phyloP scores from a whole-genome alignment of 495 filamentous ascomycete species.

The Clavariopsis aquatica region DNA sequence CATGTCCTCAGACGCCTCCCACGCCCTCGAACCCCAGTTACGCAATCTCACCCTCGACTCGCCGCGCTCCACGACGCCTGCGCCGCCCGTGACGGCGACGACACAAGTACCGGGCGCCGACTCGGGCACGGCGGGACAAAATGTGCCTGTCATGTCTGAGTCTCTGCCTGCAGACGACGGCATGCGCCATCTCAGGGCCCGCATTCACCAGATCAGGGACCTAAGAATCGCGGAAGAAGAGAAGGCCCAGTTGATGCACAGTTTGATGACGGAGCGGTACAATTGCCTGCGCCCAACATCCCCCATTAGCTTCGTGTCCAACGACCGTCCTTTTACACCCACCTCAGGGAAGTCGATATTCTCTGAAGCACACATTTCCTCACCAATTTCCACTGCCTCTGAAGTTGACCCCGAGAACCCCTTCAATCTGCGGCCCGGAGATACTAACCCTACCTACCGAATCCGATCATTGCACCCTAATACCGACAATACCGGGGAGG shows the following conservation, averaged over 20 bases:
- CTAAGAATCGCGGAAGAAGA: slow-evolving; percentile 64
- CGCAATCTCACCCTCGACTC: slow-evolving; percentile 36
- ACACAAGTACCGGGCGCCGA: neutral
- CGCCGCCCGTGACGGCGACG: neutral
- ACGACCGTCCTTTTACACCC: slow-evolving; percentile 39
- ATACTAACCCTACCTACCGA: slow-evolving; percentile 71
- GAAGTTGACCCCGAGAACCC: slow-evolving; percentile 50
- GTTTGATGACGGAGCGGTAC: slow-evolving; percentile 79
- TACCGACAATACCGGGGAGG: slow-evolving; percentile 51
- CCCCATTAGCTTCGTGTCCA: slow-evolving; percentile 31
- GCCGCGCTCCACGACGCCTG: slow-evolving; percentile 12
- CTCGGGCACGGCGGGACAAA: slow-evolving; percentile 17
- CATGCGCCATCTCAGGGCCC: slow-evolving; percentile 71
- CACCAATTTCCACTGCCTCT: slow-evolving; percentile 42
- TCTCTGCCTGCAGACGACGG: slow-evolving; percentile 89
- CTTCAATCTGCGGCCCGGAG: slow-evolving; percentile 70
- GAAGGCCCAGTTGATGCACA: slow-evolving; percentile 83
- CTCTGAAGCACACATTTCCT: slow-evolving; percentile 30
- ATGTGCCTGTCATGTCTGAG: slow-evolving; percentile 39
- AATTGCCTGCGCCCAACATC: slow-evolving; percentile 28
- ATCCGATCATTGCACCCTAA: slow-evolving; percentile 40
- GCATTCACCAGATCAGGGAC: slow-evolving; percentile 75
- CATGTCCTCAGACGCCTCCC: slow-evolving; percentile 40
- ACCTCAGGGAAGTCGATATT: slow-evolving; percentile 32
- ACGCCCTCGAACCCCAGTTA: slow-evolving; percentile 42